A percentile compares a stretch with the other conserved stretches of the same genome.
Conservation (phyloP, 2,329 filamentous ascomycete species). For the Hypoxylon sp. region DNA sequence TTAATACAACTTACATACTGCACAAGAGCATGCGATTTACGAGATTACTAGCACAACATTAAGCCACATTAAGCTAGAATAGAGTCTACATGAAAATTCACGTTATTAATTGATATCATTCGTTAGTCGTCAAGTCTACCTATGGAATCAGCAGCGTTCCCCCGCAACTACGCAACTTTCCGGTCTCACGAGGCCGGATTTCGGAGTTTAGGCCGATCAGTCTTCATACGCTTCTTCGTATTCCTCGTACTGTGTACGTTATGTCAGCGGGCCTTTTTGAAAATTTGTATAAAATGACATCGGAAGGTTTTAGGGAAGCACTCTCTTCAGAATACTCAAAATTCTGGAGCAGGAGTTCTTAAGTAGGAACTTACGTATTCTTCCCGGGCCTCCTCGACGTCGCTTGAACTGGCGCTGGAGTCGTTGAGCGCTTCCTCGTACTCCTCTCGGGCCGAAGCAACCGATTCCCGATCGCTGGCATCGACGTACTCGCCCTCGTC, state of each 20-base stretch:
- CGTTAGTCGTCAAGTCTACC: constrained; percentile 7
- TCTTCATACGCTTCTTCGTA: constrained; percentile 60
- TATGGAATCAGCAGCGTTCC: constrained; percentile 3
- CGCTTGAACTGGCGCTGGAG: constrained; percentile 63
- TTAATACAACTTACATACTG: too few species aligned
- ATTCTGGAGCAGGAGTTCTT: too few species aligned
- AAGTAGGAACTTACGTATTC: constrained; percentile 48
- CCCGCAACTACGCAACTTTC: not conserved
- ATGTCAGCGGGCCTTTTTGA: too few species aligned
- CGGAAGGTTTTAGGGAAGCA: too few species aligned
- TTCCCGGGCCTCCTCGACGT: constrained; percentile 63
- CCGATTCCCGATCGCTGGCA: constrained; percentile 55
- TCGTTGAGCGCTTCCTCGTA: constrained; percentile 57
- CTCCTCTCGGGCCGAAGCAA: constrained; percentile 54
- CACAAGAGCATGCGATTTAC: too few species aligned
- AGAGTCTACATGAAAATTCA: not conserved
- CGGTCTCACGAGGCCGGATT: not conserved
- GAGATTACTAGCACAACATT: too few species aligned
- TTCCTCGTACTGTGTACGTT: too few species aligned
- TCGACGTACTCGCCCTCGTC: constrained; percentile 57
- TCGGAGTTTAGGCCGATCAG: not conserved
- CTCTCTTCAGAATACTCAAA: too few species aligned
- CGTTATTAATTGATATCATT: not conserved
- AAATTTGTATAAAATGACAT: too few species aligned
- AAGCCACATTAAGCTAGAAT: too few species aligned